phyloP scores from a whole-genome alignment of 2,329 filamentous ascomycete genomes.

The Xylaria sp. region DNA sequence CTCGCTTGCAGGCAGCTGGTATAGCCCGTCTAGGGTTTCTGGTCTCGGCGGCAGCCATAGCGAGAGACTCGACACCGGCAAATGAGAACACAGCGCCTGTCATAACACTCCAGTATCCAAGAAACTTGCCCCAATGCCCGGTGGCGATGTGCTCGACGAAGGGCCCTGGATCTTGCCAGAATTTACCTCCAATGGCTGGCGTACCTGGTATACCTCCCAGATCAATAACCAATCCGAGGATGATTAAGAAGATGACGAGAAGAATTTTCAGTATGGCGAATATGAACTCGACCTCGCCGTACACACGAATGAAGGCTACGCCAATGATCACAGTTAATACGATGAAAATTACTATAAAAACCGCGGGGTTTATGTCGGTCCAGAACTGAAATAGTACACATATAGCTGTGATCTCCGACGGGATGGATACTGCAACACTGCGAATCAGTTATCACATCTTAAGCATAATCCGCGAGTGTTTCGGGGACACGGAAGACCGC shows the following conservation, averaged over 20 bases:
- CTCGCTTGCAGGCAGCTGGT: conserved; percentile 60
- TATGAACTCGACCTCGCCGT: conserved; percentile 63
- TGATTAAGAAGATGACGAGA: conserved; percentile 65
- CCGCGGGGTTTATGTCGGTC: conserved; percentile 60
- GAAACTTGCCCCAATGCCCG: conserved; percentile 64
- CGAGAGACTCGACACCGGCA: conserved; percentile 58
- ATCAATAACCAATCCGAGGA: conserved; percentile 66
- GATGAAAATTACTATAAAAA: conserved; percentile 60
- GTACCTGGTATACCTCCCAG: conserved; percentile 65
- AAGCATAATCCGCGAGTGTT: not conserved
- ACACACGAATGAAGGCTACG: conserved; percentile 62
- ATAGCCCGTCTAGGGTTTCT: conserved; percentile 54
- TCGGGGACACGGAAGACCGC: not conserved
- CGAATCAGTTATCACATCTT: not conserved
- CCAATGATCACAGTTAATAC: conserved; percentile 61
- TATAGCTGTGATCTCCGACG: conserved; percentile 66
- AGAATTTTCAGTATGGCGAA: conserved; percentile 63
- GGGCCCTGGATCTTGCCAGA: conserved; percentile 72
- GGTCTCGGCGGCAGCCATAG: conserved; percentile 55
- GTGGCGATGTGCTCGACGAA: conserved; percentile 69
- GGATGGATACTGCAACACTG: conserved; percentile 49
- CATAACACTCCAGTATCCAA: conserved; percentile 62
- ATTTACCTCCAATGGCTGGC: conserved; percentile 66
- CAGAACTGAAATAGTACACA: conserved; percentile 68
- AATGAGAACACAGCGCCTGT: conserved; percentile 53